phyloP scores from a whole-genome alignment of 371 early-diverging fungal species.

The Choanephora cucurbitarum region DNA sequence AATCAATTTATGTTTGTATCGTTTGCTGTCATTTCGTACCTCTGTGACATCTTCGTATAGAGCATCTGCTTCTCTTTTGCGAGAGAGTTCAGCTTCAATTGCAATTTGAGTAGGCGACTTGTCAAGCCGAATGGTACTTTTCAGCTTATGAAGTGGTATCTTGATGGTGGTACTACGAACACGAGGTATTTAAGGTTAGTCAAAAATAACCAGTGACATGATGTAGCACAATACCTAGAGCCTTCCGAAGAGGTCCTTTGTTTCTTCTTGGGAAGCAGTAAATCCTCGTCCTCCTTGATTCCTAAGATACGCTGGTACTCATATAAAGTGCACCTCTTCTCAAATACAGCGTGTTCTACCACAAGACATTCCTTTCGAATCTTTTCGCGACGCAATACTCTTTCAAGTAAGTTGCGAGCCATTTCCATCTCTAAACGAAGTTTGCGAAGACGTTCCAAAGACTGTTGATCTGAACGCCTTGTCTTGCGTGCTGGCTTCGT shows the following conservation, averaged over 20 bases:
- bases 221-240: constrained; percentile 27
- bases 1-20: background rate
- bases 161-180: constrained; percentile 31
- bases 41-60: constrained; percentile 56
- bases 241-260: constrained; percentile 32
- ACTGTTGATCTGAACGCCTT: constrained; percentile 82
- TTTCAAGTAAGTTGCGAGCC: constrained; percentile 75
- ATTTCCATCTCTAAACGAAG: constrained; percentile 81
- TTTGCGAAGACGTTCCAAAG: constrained; percentile 78
- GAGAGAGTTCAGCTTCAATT: constrained; percentile 47
- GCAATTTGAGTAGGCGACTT: constrained; percentile 27
- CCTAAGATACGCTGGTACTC: constrained; percentile 60
- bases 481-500: constrained; percentile 87
- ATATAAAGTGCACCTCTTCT: constrained; percentile 54
- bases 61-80: constrained; percentile 44
- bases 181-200: constrained; percentile 1
- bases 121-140: constrained; percentile 9
- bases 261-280: constrained; percentile 45
- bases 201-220: constrained; percentile 3
- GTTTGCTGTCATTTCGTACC: constrained; percentile 28
- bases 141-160: constrained; percentile 33
- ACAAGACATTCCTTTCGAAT: constrained; percentile 68
- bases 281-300: constrained; percentile 57
- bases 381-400: constrained; percentile 80
- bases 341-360: constrained; percentile 67